Percentiles rank a stretch among this genome's conserved stretches.
These are phyloP conservation scores for Wickerhamomyces ciferrii DNA, from an alignment of 805 yeast genomes.

Conservation along the genomic window DNA sequence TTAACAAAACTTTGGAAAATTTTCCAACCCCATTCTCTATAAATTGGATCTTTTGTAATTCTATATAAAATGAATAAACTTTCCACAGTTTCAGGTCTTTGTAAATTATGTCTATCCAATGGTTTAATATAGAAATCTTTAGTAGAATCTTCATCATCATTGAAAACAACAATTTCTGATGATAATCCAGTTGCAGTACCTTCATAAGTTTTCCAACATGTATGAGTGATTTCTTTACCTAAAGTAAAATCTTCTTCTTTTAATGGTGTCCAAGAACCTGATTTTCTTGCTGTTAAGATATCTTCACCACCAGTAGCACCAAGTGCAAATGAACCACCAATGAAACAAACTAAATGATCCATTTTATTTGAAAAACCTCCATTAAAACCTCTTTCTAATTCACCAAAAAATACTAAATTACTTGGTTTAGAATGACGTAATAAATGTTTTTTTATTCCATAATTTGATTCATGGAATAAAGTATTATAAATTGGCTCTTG, in stretches of 20 bases:
- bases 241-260: slow-evolving; percentile 60
- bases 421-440: slow-evolving; percentile 56
- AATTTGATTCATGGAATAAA: slow-evolving; percentile 73
- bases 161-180: slow-evolving; percentile 88
- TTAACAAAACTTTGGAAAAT: slow-evolving; percentile 68
- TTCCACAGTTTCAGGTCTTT: slow-evolving; percentile 93
- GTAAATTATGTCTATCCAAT: slow-evolving; percentile 76
- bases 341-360: slow-evolving; percentile 92
- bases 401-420: slow-evolving; percentile 69
- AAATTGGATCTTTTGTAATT: slow-evolving; percentile 73
- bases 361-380: slow-evolving; percentile 63
- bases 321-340: slow-evolving; percentile 82
- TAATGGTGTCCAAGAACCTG: slow-evolving; percentile 49
- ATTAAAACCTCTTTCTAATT: slow-evolving; percentile 62
- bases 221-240: slow-evolving; percentile 69
- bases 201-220: slow-evolving; percentile 85
- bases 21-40: slow-evolving; percentile 87
- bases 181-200: slow-evolving; percentile 69
- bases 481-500: slow-evolving; percentile 55
- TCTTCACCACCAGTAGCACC: slow-evolving; percentile 83
- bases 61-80: slow-evolving; percentile 76
- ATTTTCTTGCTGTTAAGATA: slow-evolving; percentile 46
- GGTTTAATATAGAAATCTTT: slow-evolving; percentile 67
- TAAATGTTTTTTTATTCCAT: slow-evolving; percentile 69
- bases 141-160: slow-evolving; percentile 38